Percentiles rank a stretch among this genome's conserved stretches.
Conservation (phyloP, 78 protist genomes). For the Mastigamoeba balamuthi region DNA sequence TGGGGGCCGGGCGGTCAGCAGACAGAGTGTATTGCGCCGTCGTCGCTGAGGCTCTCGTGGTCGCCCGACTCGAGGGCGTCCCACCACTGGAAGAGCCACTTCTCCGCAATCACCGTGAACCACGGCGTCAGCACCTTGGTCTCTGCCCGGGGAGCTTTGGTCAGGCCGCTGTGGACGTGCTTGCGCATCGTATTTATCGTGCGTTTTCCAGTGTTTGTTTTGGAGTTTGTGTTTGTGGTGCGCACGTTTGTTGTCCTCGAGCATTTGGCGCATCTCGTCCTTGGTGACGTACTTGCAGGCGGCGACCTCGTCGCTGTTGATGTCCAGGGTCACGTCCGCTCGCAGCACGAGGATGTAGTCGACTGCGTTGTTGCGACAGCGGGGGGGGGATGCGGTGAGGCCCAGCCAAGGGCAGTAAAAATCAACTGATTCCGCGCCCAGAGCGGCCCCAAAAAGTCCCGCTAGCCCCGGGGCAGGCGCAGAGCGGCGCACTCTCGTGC, state of each 20-base stretch:
- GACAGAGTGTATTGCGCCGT: too few species aligned
- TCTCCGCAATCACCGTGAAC: slow-evolving; percentile 9
- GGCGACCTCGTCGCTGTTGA: slow-evolving; percentile 15
- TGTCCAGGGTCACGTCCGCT: background rate
- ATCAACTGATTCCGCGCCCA: too few species aligned
- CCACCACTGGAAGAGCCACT: slow-evolving; percentile 11
- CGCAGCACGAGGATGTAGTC: slow-evolving; percentile 17
- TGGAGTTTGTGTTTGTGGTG: too few species aligned
- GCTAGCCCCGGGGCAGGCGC: background rate
- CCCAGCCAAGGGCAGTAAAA: too few species aligned
- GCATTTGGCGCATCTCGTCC: background rate
- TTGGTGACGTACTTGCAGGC: slow-evolving; percentile 4
- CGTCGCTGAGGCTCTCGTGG: too few species aligned
- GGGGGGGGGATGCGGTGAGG: background rate
- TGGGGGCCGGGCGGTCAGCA: too few species aligned
- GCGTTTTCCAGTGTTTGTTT: too few species aligned
- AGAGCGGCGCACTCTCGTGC: slow-evolving; percentile 22
- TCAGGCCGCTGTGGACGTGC: too few species aligned
- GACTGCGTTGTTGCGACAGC: background rate
- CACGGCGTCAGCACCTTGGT: slow-evolving; percentile 9
- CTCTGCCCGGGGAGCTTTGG: too few species aligned
- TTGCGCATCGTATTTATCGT: too few species aligned
- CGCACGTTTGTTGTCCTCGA: background rate
- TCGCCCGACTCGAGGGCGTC: background rate
- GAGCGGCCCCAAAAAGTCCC: too few species aligned